Base-by-base conservation (phyloP, 208 protist species). In the Trypanosoma avium region DNA sequence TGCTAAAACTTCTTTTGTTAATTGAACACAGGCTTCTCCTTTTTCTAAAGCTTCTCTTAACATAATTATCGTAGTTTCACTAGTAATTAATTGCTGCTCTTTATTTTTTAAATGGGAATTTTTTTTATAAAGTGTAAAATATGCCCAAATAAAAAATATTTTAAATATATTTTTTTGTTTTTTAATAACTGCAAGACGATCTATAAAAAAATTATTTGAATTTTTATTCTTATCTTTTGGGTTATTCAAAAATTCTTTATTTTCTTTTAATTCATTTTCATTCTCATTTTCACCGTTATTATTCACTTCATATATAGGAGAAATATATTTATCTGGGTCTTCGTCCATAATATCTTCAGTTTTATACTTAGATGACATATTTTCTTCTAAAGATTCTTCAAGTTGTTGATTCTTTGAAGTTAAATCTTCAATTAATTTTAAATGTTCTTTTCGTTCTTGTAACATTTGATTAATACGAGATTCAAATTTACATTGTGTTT, bases 401-500 rank as follows among this genome's bases (percentile, higher is more conserved):
- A 43, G 46, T 27, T 54, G 2, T 26, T 43, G 27, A 15, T 54
- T 63, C n/a, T 33, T 42, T 8, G 43, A 12, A 22, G 9, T 29
- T 32, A 63, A 10, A 21, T 27, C 12, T 27, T 21, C 22, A 24
- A 43, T n/a, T 54, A 15, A 15, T 15, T 17, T 6, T 21, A 54
- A 21, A 9, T 27, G 12, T 6, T 22, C 60, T 15, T 38, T 35
- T 35, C 24, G 4, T 36, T 57, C 60, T 33, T 35, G 15, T 21
- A 49, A 22, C 12, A 49, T 3, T 17, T 35, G 8, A 22, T 17
- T 15, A 33, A 35, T 1, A 22, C 33, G 60, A n/a, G 17, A 26
- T 35, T 66, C 60, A 36, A 26, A 9, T 10, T 33, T 32, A 21
- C 48, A 55, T 33, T 66, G 26, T 48, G 60, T 36, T 48, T 55